These are phyloP conservation scores for Tylopilus felleus DNA, from an alignment of 768 basidiomycete genomes.

Conservation along the genomic window DNA sequence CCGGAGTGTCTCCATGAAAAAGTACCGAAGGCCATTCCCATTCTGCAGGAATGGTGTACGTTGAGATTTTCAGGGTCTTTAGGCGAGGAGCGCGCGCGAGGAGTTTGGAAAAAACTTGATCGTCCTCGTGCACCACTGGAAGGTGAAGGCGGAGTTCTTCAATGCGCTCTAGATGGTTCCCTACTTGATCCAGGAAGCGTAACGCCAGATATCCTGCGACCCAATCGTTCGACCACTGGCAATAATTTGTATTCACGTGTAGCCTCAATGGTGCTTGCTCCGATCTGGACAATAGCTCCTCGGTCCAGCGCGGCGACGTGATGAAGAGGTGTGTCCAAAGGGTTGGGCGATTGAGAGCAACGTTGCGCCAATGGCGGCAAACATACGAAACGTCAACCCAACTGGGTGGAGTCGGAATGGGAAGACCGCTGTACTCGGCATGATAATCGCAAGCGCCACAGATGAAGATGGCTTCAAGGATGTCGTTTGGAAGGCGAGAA, in stretches of 20 bases:
- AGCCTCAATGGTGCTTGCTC: conserved; percentile 32
- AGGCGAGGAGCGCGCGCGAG: neutral
- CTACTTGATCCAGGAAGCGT: neutral
- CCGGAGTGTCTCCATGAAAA: neutral
- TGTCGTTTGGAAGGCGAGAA: conserved; percentile 15
- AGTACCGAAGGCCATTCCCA: neutral
- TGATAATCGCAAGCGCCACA: neutral
- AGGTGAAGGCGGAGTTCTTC: neutral
- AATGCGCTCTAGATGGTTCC: neutral
- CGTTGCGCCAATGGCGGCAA: conserved; percentile 38
- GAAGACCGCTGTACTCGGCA: too few species aligned
- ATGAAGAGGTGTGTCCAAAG: conserved; percentile 39
- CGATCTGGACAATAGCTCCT: conserved; percentile 42
- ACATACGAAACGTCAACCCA: conserved; percentile 14
- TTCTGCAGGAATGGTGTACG: neutral
- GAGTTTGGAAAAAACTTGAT: neutral
- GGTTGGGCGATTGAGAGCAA: conserved; percentile 38
- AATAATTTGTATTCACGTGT: too few species aligned
- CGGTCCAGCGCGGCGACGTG: conserved; percentile 32
- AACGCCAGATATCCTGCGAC: too few species aligned
- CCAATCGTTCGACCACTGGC: too few species aligned
- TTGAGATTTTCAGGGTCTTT: neutral
- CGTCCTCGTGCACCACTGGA: too few species aligned
- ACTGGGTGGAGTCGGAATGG: neutral
- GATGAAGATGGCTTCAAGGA: conserved; percentile 14